Evolutionary conservation across 1,284 basidiomycete genomes (phyloP).

Genomic region (Neonothopanus nambi): DNA sequence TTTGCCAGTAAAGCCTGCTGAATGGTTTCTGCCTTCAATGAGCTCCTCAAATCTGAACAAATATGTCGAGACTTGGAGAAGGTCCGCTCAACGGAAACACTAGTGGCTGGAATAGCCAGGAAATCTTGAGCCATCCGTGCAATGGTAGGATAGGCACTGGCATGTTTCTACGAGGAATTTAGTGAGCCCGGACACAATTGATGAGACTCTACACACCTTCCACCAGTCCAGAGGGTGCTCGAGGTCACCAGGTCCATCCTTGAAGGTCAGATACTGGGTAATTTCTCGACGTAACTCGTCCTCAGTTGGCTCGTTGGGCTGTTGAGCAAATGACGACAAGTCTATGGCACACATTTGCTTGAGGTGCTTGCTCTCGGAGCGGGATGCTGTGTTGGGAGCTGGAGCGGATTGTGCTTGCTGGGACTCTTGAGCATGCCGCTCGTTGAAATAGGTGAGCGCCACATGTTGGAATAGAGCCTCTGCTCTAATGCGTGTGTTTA

Average conservation of each 20-base stretch:
- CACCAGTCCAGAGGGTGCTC: constrained; percentile 18
- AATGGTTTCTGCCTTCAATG: constrained; percentile 31
- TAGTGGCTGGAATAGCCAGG: constrained; percentile 28
- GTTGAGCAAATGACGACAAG: neutral
- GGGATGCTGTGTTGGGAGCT: too few relatives aligned
- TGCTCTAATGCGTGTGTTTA: neutral
- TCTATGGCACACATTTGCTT: neutral
- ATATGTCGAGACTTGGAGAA: constrained; percentile 35
- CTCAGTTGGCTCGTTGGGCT: too few relatives aligned
- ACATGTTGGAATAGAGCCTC: constrained; percentile 7
- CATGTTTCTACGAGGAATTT: constrained; percentile 17
- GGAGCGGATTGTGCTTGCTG: too few relatives aligned
- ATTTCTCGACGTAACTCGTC: too few relatives aligned
- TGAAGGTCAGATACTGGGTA: too few relatives aligned
- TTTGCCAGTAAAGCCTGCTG: too few relatives aligned
- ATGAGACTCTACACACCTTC: constrained; percentile 17
- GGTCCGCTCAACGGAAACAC: constrained; percentile 31
- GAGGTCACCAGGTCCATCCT: too few relatives aligned
- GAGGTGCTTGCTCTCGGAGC: too few relatives aligned
- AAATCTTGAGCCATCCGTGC: constrained; percentile 28
- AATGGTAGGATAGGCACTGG: constrained; percentile 24
- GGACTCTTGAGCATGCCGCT: neutral
- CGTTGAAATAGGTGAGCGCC: constrained; percentile 3
- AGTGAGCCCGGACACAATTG: neutral
- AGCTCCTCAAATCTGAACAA: constrained; percentile 28